Evolutionary conservation across 306 rosid genomes (phyloP).

Genomic region (Hippophae tibetana): DNA sequence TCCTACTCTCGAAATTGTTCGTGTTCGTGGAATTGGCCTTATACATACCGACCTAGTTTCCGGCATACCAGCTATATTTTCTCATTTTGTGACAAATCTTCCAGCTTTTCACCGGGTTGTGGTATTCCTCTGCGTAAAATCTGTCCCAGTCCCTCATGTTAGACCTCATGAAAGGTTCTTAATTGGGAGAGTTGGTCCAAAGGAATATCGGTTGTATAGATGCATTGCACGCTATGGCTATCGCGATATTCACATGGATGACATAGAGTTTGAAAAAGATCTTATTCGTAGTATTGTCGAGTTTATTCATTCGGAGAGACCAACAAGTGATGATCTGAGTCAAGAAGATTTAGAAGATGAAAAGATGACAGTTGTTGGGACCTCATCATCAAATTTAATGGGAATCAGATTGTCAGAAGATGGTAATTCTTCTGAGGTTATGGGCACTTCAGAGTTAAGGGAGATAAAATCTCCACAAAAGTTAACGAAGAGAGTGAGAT

Average conservation of each 20-base stretch:
- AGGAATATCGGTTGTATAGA: constrained; percentile 73
- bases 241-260: constrained; percentile 79
- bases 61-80: constrained; percentile 91
- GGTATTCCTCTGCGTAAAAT: constrained; percentile 83
- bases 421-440: constrained; percentile 23
- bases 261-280: constrained; percentile 76
- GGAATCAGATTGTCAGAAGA: constrained; percentile 69
- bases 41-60: constrained; percentile 89
- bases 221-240: constrained; percentile 99
- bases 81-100: constrained; percentile 92
- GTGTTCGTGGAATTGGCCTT: constrained; percentile 89
- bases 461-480: constrained; percentile 50
- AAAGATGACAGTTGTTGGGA: constrained; percentile 86
- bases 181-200: constrained; percentile 96
- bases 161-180: constrained; percentile 81
- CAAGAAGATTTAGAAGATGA: constrained; percentile 35
- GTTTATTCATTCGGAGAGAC: constrained; percentile 60
- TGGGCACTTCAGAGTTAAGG: constrained; percentile 52
- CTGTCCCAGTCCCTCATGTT: constrained; percentile 93
- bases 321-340: constrained; percentile 23
- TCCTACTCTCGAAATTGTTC: constrained; percentile 72
- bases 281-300: constrained; percentile 79
- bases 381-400: constrained; percentile 48
- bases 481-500: constrained; percentile 66
- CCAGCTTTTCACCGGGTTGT: constrained; percentile 97